Percentiles rank a stretch among this genome's conserved stretches.
Evolutionary conservation across 2,329 filamentous ascomycete species (phyloP).

Genomic region (Malbranchea zuffiana): DNA sequence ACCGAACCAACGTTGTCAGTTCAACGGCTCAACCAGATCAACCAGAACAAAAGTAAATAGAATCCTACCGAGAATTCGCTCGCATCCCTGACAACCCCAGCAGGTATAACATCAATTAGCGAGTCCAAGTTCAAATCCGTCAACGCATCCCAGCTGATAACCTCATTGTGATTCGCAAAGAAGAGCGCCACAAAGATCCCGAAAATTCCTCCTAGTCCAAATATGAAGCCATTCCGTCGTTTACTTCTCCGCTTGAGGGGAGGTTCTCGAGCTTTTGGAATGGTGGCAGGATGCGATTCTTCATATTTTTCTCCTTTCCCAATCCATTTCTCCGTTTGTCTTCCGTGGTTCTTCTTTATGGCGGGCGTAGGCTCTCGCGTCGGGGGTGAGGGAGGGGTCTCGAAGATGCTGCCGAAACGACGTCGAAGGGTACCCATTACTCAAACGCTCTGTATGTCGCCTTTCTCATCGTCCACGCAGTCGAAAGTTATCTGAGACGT

Average conservation of each 20-base stretch:
- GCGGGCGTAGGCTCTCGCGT: conserved; percentile 11
- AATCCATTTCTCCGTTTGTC: not conserved
- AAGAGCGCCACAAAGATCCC: conserved; percentile 81
- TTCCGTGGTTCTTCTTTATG: conserved; percentile 6
- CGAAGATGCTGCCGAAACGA: conserved; percentile 30
- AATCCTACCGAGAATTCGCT: conserved; percentile 65
- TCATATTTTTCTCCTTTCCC: not conserved
- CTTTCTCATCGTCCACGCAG: too few relatives aligned
- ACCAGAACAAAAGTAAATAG: conserved; percentile 10
- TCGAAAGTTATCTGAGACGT: too few relatives aligned
- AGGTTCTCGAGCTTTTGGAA: not conserved
- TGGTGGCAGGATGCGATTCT: too few relatives aligned
- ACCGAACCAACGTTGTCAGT: not conserved
- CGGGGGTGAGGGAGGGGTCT: not conserved
- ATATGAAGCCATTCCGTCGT: conserved; percentile 69
- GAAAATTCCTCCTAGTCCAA: conserved; percentile 78
- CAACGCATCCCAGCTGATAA: conserved; percentile 70
- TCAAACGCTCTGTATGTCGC: too few relatives aligned
- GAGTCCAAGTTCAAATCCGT: conserved; percentile 68
- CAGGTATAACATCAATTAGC: conserved; percentile 76
- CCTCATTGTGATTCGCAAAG: conserved; percentile 78
- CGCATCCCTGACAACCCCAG: conserved; percentile 74
- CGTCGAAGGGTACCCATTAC: conserved; percentile 33
- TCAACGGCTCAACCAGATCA: conserved; percentile 10
- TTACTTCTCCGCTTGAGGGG: conserved; percentile 44